These are phyloP conservation scores for Chalaropsis thielavioides DNA, from an alignment of 2,329 filamentous ascomycete genomes.

Conservation along the genomic window DNA sequence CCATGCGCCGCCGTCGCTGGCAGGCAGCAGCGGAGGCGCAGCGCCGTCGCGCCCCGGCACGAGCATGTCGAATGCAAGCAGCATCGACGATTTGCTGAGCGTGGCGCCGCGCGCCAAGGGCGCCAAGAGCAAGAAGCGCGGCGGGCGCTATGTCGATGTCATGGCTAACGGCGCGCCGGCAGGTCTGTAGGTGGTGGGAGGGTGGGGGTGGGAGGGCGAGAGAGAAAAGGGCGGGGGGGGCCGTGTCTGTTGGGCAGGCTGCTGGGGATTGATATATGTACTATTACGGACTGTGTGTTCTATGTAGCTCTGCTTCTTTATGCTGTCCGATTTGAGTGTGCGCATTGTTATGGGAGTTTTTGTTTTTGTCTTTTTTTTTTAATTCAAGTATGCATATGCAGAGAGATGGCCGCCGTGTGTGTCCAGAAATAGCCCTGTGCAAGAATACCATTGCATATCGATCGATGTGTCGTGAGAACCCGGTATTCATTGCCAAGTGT, in stretches of 20 bases:
- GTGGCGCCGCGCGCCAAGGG: slow-evolving; percentile 55
- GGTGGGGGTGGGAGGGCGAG: neutral
- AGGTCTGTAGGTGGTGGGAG: neutral
- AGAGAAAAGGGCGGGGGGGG: neutral
- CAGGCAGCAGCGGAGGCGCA: neutral
- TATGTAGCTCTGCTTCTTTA: neutral
- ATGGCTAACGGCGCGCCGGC: slow-evolving; percentile 49
- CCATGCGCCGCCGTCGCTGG: slow-evolving; percentile 21
- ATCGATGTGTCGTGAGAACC: too few relatives aligned
- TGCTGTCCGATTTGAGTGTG: neutral
- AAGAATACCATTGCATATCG: too few relatives aligned
- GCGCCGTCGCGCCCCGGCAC: slow-evolving; percentile 59
- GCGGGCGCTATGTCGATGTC: slow-evolving; percentile 84
- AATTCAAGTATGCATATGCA: too few relatives aligned
- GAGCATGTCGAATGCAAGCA: slow-evolving; percentile 80
- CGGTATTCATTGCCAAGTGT: too few relatives aligned
- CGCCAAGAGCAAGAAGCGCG: slow-evolving; percentile 60
- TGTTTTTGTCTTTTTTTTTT: neutral
- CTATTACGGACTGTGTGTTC: neutral
- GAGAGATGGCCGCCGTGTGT: too few relatives aligned
- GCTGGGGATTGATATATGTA: neutral
- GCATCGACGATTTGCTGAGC: slow-evolving; percentile 82
- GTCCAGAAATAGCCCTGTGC: too few relatives aligned
- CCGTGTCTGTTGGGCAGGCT: too few relatives aligned
- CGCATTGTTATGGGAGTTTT: neutral